A percentile compares a stretch with the other conserved stretches of the same genome.
phyloP scores from a whole-genome alignment of 192 early-diverging fungal species.

The Fimicolochytrium jonesii region DNA sequence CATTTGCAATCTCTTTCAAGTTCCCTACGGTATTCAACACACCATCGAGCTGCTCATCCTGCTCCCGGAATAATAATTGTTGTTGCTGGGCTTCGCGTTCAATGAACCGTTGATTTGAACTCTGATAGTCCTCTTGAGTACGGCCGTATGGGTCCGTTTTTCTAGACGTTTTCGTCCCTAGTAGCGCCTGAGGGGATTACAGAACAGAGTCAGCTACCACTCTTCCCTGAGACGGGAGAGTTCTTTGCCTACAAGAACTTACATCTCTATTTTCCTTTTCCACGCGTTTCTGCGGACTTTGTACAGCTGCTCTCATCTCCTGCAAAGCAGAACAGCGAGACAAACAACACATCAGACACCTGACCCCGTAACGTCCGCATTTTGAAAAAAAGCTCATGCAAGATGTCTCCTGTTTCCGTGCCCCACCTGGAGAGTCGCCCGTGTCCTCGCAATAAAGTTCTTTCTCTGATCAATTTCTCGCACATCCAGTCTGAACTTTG shows the following conservation, averaged over 20 bases:
- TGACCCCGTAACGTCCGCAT: too few species aligned
- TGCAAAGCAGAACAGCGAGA: too few species aligned
- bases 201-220: too few species aligned
- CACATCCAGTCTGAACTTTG: constrained; percentile 34
- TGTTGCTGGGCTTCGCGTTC: constrained; percentile 43
- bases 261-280: too few species aligned
- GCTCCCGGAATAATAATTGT: constrained; percentile 43
- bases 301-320: constrained; percentile 25
- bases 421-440: constrained; percentile 19
- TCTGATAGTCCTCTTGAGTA: constrained; percentile 21
- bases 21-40: constrained; percentile 41
- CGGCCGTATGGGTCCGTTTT: constrained; percentile 16
- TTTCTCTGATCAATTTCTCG: constrained; percentile 36
- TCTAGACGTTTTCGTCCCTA: background rate
- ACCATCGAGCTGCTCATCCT: constrained; percentile 51
- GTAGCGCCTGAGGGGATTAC: background rate
- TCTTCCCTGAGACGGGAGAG: too few species aligned
- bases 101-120: constrained; percentile 32
- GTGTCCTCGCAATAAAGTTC: constrained; percentile 30
- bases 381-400: too few species aligned
- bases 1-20: constrained; percentile 45
- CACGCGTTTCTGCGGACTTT: constrained; percentile 7
- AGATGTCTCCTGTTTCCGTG: too few species aligned
- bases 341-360: too few species aligned
- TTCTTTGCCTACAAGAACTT: background rate